phyloP scores from a whole-genome alignment of 306 rosid species.

The Lupinus albus region DNA sequence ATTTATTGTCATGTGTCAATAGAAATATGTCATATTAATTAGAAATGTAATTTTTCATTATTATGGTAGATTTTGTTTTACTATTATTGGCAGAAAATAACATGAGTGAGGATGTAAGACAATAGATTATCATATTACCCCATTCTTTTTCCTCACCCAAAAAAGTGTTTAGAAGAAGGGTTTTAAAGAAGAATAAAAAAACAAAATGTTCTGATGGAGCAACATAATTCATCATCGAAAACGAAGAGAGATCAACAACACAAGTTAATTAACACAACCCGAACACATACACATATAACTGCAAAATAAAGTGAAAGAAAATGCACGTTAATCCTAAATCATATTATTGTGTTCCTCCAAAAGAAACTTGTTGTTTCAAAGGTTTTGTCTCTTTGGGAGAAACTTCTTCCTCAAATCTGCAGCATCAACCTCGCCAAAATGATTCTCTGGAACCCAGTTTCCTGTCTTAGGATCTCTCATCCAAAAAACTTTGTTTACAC shows the following conservation, averaged over 20 bases:
- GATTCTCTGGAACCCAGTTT: constrained; percentile 71
- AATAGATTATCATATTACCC: too few relatives aligned
- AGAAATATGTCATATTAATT: too few relatives aligned
- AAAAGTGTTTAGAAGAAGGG: too few relatives aligned
- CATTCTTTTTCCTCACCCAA: too few relatives aligned
- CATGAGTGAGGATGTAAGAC: too few relatives aligned
- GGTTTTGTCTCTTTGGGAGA: constrained; percentile 40
- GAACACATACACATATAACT: background rate
- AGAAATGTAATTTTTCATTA: too few relatives aligned
- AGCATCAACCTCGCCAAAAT: constrained; percentile 51
- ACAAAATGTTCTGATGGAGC: background rate
- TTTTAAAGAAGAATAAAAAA: too few relatives aligned
- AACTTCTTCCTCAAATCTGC: constrained; percentile 58
- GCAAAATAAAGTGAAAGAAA: background rate
- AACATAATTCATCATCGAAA: background rate
- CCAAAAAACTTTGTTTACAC: constrained; percentile 50
- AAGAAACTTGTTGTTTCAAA: background rate
- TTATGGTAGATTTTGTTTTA: too few relatives aligned
- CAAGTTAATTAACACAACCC: background rate
- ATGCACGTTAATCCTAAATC: background rate
- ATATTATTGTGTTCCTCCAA: background rate
- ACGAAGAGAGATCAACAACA: background rate
- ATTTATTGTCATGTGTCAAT: too few relatives aligned
- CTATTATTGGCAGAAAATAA: too few relatives aligned
- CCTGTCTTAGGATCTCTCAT: constrained; percentile 70